A percentile compares a stretch with the other conserved stretches of the same genome.
Conservation (phyloP, 768 basidiomycete genomes). For the Fibroporia radiculosa region DNA sequence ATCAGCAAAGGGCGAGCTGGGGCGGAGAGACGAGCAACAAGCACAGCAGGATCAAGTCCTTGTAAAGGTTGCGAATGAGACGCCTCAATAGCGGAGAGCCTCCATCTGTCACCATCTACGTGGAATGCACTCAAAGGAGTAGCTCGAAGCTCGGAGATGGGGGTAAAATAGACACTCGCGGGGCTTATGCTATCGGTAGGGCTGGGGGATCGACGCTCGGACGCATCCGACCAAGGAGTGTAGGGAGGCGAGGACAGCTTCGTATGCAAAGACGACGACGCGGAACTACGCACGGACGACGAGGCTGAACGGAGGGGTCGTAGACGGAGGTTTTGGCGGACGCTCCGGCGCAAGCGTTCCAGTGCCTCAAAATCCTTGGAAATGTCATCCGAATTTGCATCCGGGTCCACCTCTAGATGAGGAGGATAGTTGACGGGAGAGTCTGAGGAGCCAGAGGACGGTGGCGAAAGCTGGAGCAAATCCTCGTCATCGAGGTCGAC, state of each 20-base stretch:
- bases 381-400: constrained; percentile 44
- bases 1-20: constrained; percentile 64
- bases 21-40: constrained; percentile 38
- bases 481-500: constrained; percentile 26
- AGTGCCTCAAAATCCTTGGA: constrained; percentile 61
- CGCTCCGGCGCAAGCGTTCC: constrained; percentile 59
- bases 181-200: constrained; percentile 36
- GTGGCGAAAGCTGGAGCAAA: constrained; percentile 18
- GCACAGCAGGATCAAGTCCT: constrained; percentile 38
- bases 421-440: constrained; percentile 20
- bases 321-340: constrained; percentile 70
- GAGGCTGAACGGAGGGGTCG: constrained; percentile 59
- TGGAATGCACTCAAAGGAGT: constrained; percentile 25
- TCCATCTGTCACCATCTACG: constrained; percentile 16
- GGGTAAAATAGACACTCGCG: constrained; percentile 43
- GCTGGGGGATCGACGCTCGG: constrained; percentile 31
- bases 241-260: constrained; percentile 16
- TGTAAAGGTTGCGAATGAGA: constrained; percentile 16
- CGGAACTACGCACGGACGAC: constrained; percentile 11
- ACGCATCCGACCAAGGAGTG: constrained; percentile 22
- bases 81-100: constrained; percentile 15
- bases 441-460: constrained; percentile 25
- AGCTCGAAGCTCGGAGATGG: constrained; percentile 30
- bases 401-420: constrained; percentile 17
- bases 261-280: constrained; percentile 16